Conservation (phyloP, 2,329 filamentous ascomycete species). For the Neocucurbitaria cava region DNA sequence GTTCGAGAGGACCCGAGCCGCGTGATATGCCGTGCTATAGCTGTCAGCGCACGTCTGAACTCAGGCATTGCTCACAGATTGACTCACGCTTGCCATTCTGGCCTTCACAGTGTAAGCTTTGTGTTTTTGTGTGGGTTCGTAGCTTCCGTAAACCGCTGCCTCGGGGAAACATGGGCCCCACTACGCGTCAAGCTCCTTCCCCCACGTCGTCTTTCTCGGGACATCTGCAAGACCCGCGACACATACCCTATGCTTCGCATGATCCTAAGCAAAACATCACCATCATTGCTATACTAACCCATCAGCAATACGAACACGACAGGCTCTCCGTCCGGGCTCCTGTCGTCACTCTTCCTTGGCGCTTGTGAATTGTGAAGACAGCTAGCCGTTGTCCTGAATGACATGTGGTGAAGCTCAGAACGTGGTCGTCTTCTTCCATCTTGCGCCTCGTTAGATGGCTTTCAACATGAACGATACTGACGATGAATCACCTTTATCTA, state of each 20-base stretch:
- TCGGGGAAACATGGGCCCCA: constrained; percentile 38
- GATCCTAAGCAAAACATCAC: constrained; percentile 26
- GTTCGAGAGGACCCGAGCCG: constrained; percentile 57
- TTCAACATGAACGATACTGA: constrained; percentile 34
- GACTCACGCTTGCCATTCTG: constrained; percentile 52
- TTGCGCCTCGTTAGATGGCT: constrained; percentile 7
- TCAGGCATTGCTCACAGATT: background rate
- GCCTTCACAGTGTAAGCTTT: constrained; percentile 8
- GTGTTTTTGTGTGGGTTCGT: constrained; percentile 12
- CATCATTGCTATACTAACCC: constrained; percentile 43
- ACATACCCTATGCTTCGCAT: constrained; percentile 17
- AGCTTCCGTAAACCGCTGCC: constrained; percentile 22
- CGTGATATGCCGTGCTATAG: constrained; percentile 83
- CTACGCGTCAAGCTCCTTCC: constrained; percentile 33
- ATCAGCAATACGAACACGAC: constrained; percentile 36
- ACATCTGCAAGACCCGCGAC: constrained; percentile 18
- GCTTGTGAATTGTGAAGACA: background rate
- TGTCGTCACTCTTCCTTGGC: constrained; percentile 12
- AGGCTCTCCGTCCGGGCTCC: constrained; percentile 15
- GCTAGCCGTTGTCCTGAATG: constrained; percentile 16
- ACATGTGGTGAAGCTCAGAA: constrained; percentile 30
- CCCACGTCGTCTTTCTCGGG: constrained; percentile 22
- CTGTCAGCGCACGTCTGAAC: constrained; percentile 19
- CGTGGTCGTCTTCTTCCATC: constrained; percentile 4
- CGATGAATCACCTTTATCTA: constrained; percentile 18